phyloP scores from a whole-genome alignment of 345 rosid species.

The Acer campestre region DNA sequence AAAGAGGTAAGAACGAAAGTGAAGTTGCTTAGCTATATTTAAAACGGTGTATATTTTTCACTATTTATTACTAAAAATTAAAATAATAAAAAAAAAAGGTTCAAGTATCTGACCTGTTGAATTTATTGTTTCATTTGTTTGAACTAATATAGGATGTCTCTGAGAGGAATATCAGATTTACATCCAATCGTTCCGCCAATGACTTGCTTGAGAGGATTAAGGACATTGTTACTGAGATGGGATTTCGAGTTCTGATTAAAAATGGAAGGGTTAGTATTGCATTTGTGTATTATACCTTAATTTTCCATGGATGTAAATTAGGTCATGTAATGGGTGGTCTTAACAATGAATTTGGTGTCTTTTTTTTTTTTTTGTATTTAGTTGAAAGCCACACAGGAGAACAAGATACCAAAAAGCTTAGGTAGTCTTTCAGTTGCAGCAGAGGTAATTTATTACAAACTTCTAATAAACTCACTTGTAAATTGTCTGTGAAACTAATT shows the following conservation, averaged over 20 bases:
- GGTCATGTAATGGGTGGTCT: not conserved
- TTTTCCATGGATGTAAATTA: not conserved
- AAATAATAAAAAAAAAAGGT: too few relatives aligned
- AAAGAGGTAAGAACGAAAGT: conserved; percentile 57
- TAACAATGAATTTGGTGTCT: conserved; percentile 6
- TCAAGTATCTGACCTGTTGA: not conserved
- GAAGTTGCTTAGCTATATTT: not conserved
- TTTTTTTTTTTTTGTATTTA: conserved; percentile 17
- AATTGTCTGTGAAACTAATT: not conserved
- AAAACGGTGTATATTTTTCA: not conserved
- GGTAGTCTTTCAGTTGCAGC: conserved; percentile 74
- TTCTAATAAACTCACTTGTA: not conserved
- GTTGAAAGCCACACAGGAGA: conserved; percentile 77
- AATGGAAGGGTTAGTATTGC: conserved; percentile 63
- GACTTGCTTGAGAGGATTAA: conserved; percentile 81
- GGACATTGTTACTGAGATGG: conserved; percentile 69
- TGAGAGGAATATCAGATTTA: conserved; percentile 89
- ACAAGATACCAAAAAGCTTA: conserved; percentile 46
- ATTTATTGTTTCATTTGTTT: not conserved
- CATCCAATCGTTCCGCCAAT: conserved; percentile 72
- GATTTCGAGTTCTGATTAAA: conserved; percentile 79
- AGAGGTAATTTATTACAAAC: conserved; percentile 52
- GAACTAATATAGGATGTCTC: conserved; percentile 59
- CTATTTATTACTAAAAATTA: not conserved
- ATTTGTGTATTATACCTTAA: not conserved